Base-by-base conservation (phyloP, 208 protist genomes). In the Wallacemonas collosoma region DNA sequence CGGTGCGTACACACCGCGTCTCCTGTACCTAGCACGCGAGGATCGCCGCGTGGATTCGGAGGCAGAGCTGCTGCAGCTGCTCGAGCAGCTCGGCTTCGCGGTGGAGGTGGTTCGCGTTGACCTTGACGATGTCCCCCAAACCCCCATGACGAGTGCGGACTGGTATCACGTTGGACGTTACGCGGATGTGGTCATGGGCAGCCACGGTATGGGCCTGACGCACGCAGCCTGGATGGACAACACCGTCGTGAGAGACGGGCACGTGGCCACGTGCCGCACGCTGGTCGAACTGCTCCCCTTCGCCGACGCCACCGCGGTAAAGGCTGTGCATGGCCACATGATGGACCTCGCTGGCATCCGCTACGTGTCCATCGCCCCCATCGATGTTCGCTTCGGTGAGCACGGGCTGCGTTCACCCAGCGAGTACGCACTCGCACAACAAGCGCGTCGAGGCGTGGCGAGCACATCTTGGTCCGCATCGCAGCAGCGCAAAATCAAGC, bases 201-300 rank as follows among this genome's bases (percentile, higher is more conserved):
- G 79, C 67, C 79, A 86, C 69, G 81, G 78, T 4, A 72, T 71
- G 40, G 57, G 72, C 17, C 72, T 85, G 35, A 78, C 81, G 50
- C 74, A 82, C 65, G 77, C 77, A 26, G 56, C 80, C 17, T 85
- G 74, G 72, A 85, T 90, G 85, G 76, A 87, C 74, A 57, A 71
- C 48, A 74, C 73, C 45, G 75, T 26, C 26, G 26, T 26, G 26
- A 26, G 26, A 26, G 26, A 26, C 26, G 26, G 26, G 26, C 26
- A 26, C 26, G 26, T 1, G 26, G 26, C 26, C 26, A 26, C 48
- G 14, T 85, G 77, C 67, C 75, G 76, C 17, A 76, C 79, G 1
- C 70, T 82, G 1, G 62, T 87, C 15, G 81, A 85, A 73, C 62
- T 90, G 39, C 66, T 81, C 53, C 81, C 78, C 17, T 90, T 77